Evolutionary conservation across 2,329 filamentous ascomycete species (phyloP).

Genomic region (Pseudogymnoascus sp.): DNA sequence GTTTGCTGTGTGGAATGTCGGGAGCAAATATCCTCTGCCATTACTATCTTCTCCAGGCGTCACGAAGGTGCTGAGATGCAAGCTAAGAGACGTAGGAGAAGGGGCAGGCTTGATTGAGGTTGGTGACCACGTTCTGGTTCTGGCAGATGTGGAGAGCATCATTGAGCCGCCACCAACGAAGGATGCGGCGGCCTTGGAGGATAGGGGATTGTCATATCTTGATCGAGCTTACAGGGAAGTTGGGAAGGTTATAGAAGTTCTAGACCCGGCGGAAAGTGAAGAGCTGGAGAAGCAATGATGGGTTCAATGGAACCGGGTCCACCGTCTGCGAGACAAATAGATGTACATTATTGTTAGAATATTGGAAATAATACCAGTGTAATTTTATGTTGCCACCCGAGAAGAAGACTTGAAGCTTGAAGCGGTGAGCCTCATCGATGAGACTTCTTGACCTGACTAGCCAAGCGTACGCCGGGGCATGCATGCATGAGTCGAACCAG

Average conservation of each 20-base stretch:
- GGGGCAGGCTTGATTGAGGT: slow-evolving; percentile 18
- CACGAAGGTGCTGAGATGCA: slow-evolving; percentile 17
- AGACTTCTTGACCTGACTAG: slow-evolving; percentile 1
- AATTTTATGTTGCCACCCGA: not conserved
- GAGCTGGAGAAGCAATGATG: not conserved
- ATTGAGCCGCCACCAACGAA: slow-evolving; percentile 10
- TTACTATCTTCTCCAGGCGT: slow-evolving; percentile 14
- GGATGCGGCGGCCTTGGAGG: not conserved
- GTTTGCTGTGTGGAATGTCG: not conserved
- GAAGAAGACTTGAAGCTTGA: not conserved
- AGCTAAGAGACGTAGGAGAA: slow-evolving; percentile 12
- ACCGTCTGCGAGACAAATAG: not conserved
- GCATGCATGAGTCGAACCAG: not conserved
- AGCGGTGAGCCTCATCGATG: not conserved
- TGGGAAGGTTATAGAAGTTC: slow-evolving; percentile 8
- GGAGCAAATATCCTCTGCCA: slow-evolving; percentile 11
- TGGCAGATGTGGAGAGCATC: slow-evolving; percentile 21
- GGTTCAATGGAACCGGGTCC: not conserved
- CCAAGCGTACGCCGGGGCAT: not conserved
- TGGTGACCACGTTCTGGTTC: slow-evolving; percentile 24
- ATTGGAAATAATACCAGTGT: not conserved
- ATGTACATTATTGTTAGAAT: slow-evolving; percentile 5
- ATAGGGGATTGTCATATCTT: slow-evolving; percentile 6
- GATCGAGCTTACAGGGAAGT: slow-evolving; percentile 11
- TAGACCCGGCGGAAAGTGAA: not conserved